These are phyloP conservation scores for Mycosphaerella arachidis DNA, from an alignment of 2,329 filamentous ascomycete species.

Conservation along the genomic window DNA sequence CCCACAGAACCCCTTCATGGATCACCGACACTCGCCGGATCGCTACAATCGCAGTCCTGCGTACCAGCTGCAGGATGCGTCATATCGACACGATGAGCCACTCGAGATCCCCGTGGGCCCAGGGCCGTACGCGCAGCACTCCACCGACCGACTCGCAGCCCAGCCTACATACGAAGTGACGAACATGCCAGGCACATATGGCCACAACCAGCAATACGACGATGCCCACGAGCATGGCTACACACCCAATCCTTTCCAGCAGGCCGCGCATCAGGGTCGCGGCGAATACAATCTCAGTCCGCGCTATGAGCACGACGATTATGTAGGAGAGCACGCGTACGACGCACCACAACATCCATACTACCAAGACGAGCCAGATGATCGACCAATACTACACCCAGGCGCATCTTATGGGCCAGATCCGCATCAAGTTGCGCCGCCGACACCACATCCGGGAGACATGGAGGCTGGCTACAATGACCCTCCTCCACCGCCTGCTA, in stretches of 20 bases:
- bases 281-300: slow-evolving; percentile 66
- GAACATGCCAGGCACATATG: slow-evolving; percentile 60
- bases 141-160: slow-evolving; percentile 71
- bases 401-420: slow-evolving; percentile 60
- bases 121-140: slow-evolving; percentile 40
- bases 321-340: slow-evolving; percentile 63
- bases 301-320: slow-evolving; percentile 71
- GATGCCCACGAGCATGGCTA: slow-evolving; percentile 43
- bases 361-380: slow-evolving; percentile 63
- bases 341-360: slow-evolving; percentile 45
- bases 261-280: slow-evolving; percentile 37
- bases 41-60: slow-evolving; percentile 70
- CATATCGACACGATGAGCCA: slow-evolving; percentile 56
- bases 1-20: slow-evolving; percentile 21
- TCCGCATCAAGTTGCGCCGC: slow-evolving; percentile 43
- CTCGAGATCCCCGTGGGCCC: slow-evolving; percentile 67
- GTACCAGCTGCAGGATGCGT: slow-evolving; percentile 78
- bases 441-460: slow-evolving; percentile 37
- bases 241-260: slow-evolving; percentile 39
- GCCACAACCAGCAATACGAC: slow-evolving; percentile 59
- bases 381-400: slow-evolving; percentile 69
- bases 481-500: slow-evolving; percentile 49
- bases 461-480: slow-evolving; percentile 38
- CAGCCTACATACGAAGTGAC: slow-evolving; percentile 79
- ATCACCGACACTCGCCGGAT: slow-evolving; percentile 37